phyloP scores from a whole-genome alignment of 73 alveolate genomes.

The Uronychia binucleata region DNA sequence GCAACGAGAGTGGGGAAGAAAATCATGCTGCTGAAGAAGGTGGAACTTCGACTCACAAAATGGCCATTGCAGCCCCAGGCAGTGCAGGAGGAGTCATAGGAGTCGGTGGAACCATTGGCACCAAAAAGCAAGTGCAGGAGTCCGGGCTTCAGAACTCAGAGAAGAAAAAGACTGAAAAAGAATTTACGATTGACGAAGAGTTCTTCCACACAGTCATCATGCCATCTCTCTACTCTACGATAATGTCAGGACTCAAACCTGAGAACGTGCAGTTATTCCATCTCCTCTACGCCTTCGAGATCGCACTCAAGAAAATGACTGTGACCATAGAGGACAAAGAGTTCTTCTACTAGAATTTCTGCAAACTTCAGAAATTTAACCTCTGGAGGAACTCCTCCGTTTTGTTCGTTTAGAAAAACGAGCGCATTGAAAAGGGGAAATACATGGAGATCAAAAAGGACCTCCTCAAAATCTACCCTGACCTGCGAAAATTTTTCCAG shows the following conservation, averaged over 20 bases:
- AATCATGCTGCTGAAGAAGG: constrained; percentile 21
- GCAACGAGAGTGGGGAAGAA: background rate
- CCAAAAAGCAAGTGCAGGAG: constrained; percentile 3
- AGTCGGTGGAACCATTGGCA: no score
- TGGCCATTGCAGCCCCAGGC: no score
- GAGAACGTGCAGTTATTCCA: constrained; percentile 45
- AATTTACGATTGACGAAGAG: constrained; percentile 54
- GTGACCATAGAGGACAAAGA: constrained; percentile 40
- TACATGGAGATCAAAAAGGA: constrained; percentile 31
- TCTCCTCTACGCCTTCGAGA: constrained; percentile 48
- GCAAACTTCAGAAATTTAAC: constrained; percentile 15
- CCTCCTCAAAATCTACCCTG: constrained; percentile 35
- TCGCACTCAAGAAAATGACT: constrained; percentile 42
- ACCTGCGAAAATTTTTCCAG: constrained; percentile 27
- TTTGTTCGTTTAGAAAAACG: constrained; percentile 17
- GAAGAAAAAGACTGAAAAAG: constrained; percentile 34
- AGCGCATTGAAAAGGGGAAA: constrained; percentile 28
- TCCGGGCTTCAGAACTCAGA: no score
- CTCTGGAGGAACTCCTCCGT: constrained; percentile 48
- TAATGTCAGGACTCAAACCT: constrained; percentile 38
- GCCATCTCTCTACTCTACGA: constrained; percentile 39
- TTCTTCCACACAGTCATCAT: constrained; percentile 53
- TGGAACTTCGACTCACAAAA: no score
- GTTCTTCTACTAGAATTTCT: constrained; percentile 32
- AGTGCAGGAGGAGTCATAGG: no score